phyloP scores from a whole-genome alignment of 441 rosid species.

The Gossypium schwendimanii region DNA sequence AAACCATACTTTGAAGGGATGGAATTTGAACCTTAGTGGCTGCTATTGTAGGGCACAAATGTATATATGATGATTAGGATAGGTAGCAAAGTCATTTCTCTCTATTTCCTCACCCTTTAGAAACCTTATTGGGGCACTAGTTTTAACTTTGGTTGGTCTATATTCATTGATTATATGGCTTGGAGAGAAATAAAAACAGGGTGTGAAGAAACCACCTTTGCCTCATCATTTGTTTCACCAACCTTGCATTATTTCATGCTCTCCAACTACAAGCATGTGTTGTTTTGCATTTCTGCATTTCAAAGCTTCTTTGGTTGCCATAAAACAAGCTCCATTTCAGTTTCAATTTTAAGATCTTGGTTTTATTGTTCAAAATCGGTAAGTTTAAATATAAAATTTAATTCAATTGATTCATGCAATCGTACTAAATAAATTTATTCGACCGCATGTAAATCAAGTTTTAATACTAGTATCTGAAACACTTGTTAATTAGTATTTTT shows the following conservation, averaged over 20 bases:
- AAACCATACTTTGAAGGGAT: background rate
- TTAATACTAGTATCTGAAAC: too few species aligned
- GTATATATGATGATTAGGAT: conserved; percentile 26
- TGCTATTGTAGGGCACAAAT: conserved; percentile 18
- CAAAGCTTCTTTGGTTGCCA: conserved; percentile 7
- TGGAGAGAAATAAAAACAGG: background rate
- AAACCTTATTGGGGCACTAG: background rate
- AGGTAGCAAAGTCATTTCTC: conserved; percentile 15
- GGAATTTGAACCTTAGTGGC: conserved; percentile 11
- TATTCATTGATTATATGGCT: background rate
- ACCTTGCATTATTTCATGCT: conserved; percentile 29
- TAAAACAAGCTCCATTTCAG: background rate
- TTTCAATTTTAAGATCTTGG: background rate
- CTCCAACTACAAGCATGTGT: conserved; percentile 30
- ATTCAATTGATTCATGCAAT: too few species aligned
- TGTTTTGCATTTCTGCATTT: conserved; percentile 18
- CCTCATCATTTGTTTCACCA: conserved; percentile 32
- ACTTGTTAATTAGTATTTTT: background rate
- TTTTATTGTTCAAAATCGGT: background rate
- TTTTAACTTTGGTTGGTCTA: conserved; percentile 10
- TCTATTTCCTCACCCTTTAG: background rate
- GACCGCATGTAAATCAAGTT: too few species aligned
- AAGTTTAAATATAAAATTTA: too few species aligned
- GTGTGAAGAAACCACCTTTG: background rate
- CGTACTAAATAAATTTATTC: too few species aligned